Percentiles rank a stretch among this genome's conserved stretches.
These are phyloP conservation scores for Tylopilus microsporus DNA, from an alignment of 1,284 basidiomycete genomes.

Conservation along the genomic window DNA sequence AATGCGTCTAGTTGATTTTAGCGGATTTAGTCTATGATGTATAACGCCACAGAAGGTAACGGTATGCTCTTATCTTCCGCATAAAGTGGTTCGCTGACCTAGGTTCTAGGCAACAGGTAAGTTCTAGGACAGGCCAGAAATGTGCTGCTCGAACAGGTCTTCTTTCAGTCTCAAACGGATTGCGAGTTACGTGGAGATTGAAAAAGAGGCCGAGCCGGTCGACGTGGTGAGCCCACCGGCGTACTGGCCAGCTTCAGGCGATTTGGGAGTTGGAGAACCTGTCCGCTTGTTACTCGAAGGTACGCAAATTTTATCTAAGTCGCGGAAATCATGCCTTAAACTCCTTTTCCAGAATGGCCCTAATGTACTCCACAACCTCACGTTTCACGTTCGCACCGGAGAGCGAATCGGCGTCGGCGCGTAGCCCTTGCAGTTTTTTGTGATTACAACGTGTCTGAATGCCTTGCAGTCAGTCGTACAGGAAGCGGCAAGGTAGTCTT, in stretches of 20 bases:
- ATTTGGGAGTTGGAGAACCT: conserved; percentile 57
- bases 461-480: conserved; percentile 14
- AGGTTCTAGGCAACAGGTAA: conserved; percentile 13
- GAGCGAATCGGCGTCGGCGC: conserved; percentile 15
- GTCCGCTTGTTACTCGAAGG: conserved; percentile 52
- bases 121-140: background rate
- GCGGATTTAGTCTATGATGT: conserved; percentile 7
- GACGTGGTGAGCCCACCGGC: conserved; percentile 60
- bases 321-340: background rate
- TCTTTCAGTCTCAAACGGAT: conserved; percentile 64
- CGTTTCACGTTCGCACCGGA: conserved; percentile 11
- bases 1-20: conserved; percentile 1
- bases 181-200: conserved; percentile 65
- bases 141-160: background rate
- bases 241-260: conserved; percentile 73
- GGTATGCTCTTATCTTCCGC: conserved; percentile 1
- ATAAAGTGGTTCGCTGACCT: background rate
- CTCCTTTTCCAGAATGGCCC: conserved; percentile 4
- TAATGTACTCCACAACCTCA: conserved; percentile 6
- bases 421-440: background rate
- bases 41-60: conserved; percentile 9
- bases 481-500: conserved; percentile 12
- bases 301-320: conserved; percentile 8
- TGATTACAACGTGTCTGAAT: background rate
- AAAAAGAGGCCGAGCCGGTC: conserved; percentile 59